These are phyloP conservation scores for Phascolomyces articulosus DNA, from an alignment of 371 early-diverging fungal species.

Conservation along the genomic window DNA sequence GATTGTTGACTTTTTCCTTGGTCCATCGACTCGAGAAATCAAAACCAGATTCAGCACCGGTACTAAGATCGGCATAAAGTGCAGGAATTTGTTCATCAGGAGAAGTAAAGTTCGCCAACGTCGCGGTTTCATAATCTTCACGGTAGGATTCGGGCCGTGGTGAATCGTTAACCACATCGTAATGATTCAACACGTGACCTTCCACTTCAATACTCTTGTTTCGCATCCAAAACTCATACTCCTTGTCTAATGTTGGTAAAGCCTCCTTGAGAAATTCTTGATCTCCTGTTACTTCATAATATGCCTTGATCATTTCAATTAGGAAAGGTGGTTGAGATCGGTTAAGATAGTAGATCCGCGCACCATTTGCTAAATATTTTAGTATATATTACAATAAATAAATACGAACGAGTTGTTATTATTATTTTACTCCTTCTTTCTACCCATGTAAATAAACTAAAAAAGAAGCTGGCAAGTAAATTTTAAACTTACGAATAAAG, in stretches of 20 bases:
- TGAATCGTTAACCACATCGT: constrained; percentile 53
- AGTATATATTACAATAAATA: background rate
- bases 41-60: constrained; percentile 93
- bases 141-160: constrained; percentile 86
- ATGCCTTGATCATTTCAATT: constrained; percentile 70
- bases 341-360: constrained; percentile 84
- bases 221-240: constrained; percentile 71
- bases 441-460: too few relatives aligned
- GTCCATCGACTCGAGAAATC: constrained; percentile 86
- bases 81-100: constrained; percentile 20
- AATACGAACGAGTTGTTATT: too few relatives aligned
- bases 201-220: constrained; percentile 53
- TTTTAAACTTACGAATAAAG: constrained; percentile 74
- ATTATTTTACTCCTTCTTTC: background rate
- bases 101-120: constrained; percentile 20
- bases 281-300: constrained; percentile 61
- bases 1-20: constrained; percentile 21
- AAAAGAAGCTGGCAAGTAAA: background rate
- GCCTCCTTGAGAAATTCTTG: constrained; percentile 45
- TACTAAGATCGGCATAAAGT: constrained; percentile 73
- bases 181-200: constrained; percentile 50
- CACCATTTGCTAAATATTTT: constrained; percentile 72
- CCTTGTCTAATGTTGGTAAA: constrained; percentile 61
- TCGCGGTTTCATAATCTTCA: constrained; percentile 70
- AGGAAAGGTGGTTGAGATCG: constrained; percentile 92